A percentile compares a stretch with the other conserved stretches of the same genome.
These are phyloP conservation scores for Euclidium syriacum DNA, from an alignment of 345 rosid species.

Conservation along the genomic window DNA sequence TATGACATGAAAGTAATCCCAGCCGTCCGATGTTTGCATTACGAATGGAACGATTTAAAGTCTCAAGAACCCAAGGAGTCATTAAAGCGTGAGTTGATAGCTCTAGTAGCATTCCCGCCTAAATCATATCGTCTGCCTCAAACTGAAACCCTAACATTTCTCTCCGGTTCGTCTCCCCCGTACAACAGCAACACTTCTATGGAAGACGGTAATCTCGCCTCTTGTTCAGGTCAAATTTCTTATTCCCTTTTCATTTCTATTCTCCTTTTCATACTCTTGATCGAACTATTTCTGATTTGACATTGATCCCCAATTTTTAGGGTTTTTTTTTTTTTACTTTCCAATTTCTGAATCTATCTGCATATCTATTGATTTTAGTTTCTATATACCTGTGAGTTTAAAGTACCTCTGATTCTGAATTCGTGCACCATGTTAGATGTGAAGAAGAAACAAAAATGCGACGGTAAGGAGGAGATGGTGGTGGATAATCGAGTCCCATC, in stretches of 20 bases:
- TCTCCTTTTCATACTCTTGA: no score
- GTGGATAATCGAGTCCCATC: background rate
- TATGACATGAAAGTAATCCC: no score
- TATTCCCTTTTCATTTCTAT: background rate
- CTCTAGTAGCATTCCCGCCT: slow-evolving; percentile 5
- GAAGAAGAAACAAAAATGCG: background rate
- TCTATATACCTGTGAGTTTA: background rate
- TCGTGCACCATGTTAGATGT: background rate
- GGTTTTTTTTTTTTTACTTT: background rate
- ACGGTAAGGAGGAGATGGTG: background rate
- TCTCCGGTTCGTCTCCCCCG: background rate
- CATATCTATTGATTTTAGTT: background rate
- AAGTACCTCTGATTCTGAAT: background rate
- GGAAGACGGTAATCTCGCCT: background rate
- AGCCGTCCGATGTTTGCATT: no score
- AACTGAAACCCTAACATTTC: background rate
- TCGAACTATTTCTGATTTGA: no score
- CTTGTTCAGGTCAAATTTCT: background rate
- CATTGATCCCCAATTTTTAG: background rate
- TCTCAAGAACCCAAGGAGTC: no score
- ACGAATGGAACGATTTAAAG: no score
- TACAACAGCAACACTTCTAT: background rate
- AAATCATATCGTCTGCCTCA: background rate
- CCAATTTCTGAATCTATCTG: background rate
- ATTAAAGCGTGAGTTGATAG: background rate